Evolutionary conservation across 1,284 basidiomycete species (phyloP).

Genomic region (Thelephora terrestris): DNA sequence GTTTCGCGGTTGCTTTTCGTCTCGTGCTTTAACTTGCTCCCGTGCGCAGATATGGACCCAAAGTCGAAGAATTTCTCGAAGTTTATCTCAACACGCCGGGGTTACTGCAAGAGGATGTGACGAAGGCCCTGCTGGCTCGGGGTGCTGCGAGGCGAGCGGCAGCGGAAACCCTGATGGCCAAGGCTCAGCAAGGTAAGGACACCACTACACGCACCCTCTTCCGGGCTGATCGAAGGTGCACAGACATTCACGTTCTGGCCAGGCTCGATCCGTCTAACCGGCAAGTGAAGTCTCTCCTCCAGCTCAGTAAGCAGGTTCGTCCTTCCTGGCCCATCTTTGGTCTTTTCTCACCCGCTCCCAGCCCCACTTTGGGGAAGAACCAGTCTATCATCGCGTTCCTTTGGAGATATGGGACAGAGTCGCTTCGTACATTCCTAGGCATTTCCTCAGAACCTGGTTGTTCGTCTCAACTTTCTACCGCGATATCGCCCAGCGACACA

Average conservation of each 20-base stretch:
- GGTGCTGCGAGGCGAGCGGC: conserved; percentile 45
- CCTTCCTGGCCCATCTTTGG: neutral
- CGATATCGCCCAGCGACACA: conserved; percentile 48
- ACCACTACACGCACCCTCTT: neutral
- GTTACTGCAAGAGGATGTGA: conserved; percentile 37
- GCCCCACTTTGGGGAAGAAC: conserved; percentile 42
- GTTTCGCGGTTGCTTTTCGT: conserved; percentile 1
- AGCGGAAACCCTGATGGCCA: conserved; percentile 41
- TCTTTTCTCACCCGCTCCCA: conserved; percentile 14
- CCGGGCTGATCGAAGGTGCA: neutral
- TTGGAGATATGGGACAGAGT: conserved; percentile 59
- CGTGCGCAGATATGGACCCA: conserved; percentile 40
- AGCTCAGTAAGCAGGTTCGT: conserved; percentile 32
- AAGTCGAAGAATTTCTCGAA: conserved; percentile 54
- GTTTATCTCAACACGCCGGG: conserved; percentile 53
- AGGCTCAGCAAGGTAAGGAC: conserved; percentile 43
- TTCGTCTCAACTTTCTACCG: conserved; percentile 52
- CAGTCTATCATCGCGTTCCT: conserved; percentile 48
- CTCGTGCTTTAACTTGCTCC: neutral
- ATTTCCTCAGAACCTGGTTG: conserved; percentile 55
- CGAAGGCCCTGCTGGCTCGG: conserved; percentile 43
- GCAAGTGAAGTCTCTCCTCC: conserved; percentile 39
- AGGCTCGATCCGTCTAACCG: conserved; percentile 49
- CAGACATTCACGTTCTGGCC: conserved; percentile 50
- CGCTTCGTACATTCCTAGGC: conserved; percentile 47